Evolutionary conservation across 345 rosid species (phyloP), one percentile per base, ranked within the genome.

Genomic region (Geranium rotundifolium): DNA sequence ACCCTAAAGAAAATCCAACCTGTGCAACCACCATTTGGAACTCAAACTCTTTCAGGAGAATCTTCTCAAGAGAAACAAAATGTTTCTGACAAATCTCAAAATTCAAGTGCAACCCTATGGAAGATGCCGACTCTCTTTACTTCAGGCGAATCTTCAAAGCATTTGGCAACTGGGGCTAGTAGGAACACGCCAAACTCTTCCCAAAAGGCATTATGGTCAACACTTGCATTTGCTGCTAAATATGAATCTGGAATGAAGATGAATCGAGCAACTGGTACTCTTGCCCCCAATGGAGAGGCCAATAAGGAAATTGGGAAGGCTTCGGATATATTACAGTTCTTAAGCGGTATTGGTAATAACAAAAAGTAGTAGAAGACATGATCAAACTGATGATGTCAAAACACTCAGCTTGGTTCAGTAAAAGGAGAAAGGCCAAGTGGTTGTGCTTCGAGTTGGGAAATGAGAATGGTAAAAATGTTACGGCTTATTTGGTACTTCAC

Each of bases 171-270:
- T 20, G 57, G 29, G 37, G 67, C 39, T 52, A 63, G 63, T 41
- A 77, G 63, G 64, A 73, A 63, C 63, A 72, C 72, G 54, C 67
- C 82, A 1, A 79, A 58, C 69, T 65, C 86, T 54, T 55, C 74
- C 49, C 91, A 72, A 68, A 76, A 70, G 73, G 78, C 86, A 23
- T 62, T 86, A 18, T 56, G 75, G 61, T 82, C 95, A 1, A 83
- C 92, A 7, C 71, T 83, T 20, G 84, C 84, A 62, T 78, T 80
- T 75, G 89, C 84, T 4, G 80, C 85, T 19, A 85, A 77, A 77
- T 70, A 80, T 1, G 88, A 85, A 65, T 73, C 83, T 16, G 76
- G 69, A 50, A 73, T 63, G 57, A 80, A 75, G 70, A 71, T 54
- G 69, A 77, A 58, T 69, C 69, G 55, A 2, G 23, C 80, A 62